Percentiles rank a stretch among this genome's conserved stretches.
Conservation (phyloP, 2,329 filamentous ascomycete genomes). For the Emydomyces testavorans region DNA sequence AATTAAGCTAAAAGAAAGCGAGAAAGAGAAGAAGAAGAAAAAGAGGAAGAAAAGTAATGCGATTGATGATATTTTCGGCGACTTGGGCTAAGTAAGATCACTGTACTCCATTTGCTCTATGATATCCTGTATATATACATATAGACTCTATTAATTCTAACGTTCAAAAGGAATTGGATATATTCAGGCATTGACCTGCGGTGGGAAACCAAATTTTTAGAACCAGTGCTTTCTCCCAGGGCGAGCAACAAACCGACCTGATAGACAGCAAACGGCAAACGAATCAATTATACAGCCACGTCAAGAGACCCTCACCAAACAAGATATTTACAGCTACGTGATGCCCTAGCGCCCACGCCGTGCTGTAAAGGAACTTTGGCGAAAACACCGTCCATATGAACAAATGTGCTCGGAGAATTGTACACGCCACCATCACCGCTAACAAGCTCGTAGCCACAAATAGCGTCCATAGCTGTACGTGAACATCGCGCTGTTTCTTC, state of each 20-base stretch:
- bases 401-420: slow-evolving; percentile 68
- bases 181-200: too few species aligned
- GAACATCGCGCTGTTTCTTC: slow-evolving; percentile 8
- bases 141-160: too few species aligned
- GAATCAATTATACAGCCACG: slow-evolving; percentile 22
- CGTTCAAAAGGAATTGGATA: too few species aligned
- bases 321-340: slow-evolving; percentile 63
- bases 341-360: slow-evolving; percentile 76
- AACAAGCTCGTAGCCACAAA: slow-evolving; percentile 56
- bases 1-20: slow-evolving; percentile 21
- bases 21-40: slow-evolving; percentile 47
- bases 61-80: slow-evolving; percentile 58
- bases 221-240: not conserved
- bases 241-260: not conserved
- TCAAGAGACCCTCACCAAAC: slow-evolving; percentile 48
- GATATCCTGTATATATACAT: slow-evolving; percentile 1
- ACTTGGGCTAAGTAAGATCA: slow-evolving; percentile 7
- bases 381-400: slow-evolving; percentile 99
- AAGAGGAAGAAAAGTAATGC: slow-evolving; percentile 50
- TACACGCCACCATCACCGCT: slow-evolving; percentile 82
- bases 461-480: slow-evolving; percentile 52
- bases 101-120: not conserved
- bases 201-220: not conserved
- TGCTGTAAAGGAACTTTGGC: slow-evolving; percentile 85
- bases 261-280: not conserved